phyloP scores from a whole-genome alignment of 192 early-diverging fungal species.

The Backusella westeae region DNA sequence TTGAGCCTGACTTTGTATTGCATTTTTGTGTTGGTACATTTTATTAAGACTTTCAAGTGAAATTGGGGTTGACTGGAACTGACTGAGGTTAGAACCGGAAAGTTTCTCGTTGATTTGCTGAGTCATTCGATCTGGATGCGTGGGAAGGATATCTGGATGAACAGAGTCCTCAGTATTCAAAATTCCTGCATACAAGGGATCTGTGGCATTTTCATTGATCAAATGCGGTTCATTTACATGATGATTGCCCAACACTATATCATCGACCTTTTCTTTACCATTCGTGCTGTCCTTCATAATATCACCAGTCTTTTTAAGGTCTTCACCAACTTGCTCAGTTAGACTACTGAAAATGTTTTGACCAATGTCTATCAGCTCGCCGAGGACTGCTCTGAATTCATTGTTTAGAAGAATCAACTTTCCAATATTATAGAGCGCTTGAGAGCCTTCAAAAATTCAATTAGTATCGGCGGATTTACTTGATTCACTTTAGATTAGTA shows the following conservation, averaged over 20 bases:
- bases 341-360: constrained; percentile 21
- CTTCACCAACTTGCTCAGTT: constrained; percentile 17
- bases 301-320: constrained; percentile 18
- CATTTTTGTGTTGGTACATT: background rate
- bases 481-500: background rate
- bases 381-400: constrained; percentile 34
- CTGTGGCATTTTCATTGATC: background rate
- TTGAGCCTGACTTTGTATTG: background rate
- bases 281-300: background rate
- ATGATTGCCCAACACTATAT: background rate
- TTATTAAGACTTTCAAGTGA: background rate
- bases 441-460: background rate
- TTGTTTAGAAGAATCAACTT: constrained; percentile 37
- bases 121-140: background rate
- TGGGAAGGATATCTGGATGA: background rate
- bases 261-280: background rate
- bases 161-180: constrained; percentile 3
- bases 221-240: background rate
- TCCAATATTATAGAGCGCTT: constrained; percentile 26
- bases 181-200: background rate
- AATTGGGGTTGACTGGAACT: background rate
- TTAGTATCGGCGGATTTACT: background rate
- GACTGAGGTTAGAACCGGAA: background rate
- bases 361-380: constrained; percentile 35
- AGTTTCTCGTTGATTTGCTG: background rate